phyloP scores from a whole-genome alignment of 2,329 filamentous ascomycete species.

The Cordyceps cicadae region DNA sequence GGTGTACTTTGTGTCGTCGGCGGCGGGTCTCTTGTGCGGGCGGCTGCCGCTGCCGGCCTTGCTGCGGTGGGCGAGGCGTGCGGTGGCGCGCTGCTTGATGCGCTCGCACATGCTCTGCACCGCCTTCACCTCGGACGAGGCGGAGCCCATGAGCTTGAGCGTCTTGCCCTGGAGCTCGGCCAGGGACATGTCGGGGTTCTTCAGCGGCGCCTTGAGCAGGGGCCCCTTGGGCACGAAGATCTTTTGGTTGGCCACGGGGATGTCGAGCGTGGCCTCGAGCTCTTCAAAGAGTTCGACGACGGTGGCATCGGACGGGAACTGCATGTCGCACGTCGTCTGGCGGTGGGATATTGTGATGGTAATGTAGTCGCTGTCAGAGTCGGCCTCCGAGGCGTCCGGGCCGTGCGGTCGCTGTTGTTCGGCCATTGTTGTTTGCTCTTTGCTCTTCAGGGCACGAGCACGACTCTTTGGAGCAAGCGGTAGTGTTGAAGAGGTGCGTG shows the following conservation, averaged over 20 bases:
- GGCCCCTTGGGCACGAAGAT: slow-evolving; percentile 58
- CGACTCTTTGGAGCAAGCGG: background rate
- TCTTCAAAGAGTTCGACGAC: slow-evolving; percentile 51
- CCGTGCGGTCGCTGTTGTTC: background rate
- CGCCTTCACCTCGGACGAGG: slow-evolving; percentile 49
- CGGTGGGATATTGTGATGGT: slow-evolving; percentile 40
- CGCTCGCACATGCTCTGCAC: slow-evolving; percentile 41
- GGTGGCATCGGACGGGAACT: slow-evolving; percentile 37
- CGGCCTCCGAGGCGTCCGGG: slow-evolving; percentile 13
- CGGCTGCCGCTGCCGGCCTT: slow-evolving; percentile 16
- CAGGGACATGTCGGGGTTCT: slow-evolving; percentile 45
- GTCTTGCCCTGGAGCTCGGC: slow-evolving; percentile 46
- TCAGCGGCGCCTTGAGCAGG: slow-evolving; percentile 56
- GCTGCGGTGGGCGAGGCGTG: slow-evolving; percentile 25
- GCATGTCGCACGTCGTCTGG: slow-evolving; percentile 35
- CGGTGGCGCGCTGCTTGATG: slow-evolving; percentile 39
- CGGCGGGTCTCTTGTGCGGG: slow-evolving; percentile 13
- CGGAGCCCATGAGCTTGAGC: slow-evolving; percentile 58
- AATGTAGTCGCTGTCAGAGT: slow-evolving; percentile 24
- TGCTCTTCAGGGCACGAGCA: background rate
- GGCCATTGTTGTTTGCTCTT: slow-evolving; percentile 10
- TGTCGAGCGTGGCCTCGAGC: slow-evolving; percentile 47
- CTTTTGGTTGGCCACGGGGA: slow-evolving; percentile 59
- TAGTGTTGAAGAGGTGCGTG: background rate
- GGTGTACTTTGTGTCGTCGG: slow-evolving; percentile 62